A percentile compares a stretch with the other conserved stretches of the same genome.
phyloP scores from a whole-genome alignment of 2,329 filamentous ascomycete genomes.

The Emmonsiellopsis sp. region DNA sequence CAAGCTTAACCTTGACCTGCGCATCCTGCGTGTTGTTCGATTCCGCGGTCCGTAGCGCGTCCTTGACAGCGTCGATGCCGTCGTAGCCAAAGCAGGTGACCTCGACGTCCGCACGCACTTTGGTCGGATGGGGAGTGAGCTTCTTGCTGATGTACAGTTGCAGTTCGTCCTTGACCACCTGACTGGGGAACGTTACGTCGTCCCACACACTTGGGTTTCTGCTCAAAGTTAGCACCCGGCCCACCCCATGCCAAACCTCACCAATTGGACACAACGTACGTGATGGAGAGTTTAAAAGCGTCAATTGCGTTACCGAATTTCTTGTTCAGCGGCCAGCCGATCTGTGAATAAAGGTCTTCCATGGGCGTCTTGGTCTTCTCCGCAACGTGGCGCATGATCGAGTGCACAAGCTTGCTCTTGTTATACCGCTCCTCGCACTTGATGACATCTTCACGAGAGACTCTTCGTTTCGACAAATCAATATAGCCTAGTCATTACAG shows the following conservation, averaged over 20 bases:
- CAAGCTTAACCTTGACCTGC: slow-evolving; percentile 95
- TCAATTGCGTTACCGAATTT: slow-evolving; percentile 95
- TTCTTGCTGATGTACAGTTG: slow-evolving; percentile 95
- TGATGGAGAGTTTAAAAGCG: slow-evolving; percentile 98
- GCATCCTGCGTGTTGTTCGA: slow-evolving; percentile 84
- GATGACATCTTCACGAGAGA: slow-evolving; percentile 92
- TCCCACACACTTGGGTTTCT: slow-evolving; percentile 95
- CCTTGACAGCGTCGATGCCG: slow-evolving; percentile 96
- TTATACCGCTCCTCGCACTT: slow-evolving; percentile 99
- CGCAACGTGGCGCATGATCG: slow-evolving; percentile 96
- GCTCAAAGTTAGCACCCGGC: background rate
- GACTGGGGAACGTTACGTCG: slow-evolving; percentile 79
- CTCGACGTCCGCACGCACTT: slow-evolving; percentile 95
- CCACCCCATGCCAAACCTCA: background rate
- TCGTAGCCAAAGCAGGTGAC: slow-evolving; percentile 94
- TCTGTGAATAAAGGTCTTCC: slow-evolving; percentile 84
- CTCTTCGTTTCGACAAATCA: slow-evolving; percentile 95
- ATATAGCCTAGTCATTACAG: slow-evolving; percentile 63
- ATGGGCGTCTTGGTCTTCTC: slow-evolving; percentile 95
- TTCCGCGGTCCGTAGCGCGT: slow-evolving; percentile 81
- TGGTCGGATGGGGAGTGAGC: slow-evolving; percentile 94
- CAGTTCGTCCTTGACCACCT: slow-evolving; percentile 78
- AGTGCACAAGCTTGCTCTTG: slow-evolving; percentile 99
- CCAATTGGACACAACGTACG: slow-evolving; percentile 42
- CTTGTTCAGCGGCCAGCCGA: slow-evolving; percentile 95